These are phyloP conservation scores for Arthrobotrys sphaeroides DNA, from an alignment of 2,329 filamentous ascomycete genomes.

Conservation along the genomic window DNA sequence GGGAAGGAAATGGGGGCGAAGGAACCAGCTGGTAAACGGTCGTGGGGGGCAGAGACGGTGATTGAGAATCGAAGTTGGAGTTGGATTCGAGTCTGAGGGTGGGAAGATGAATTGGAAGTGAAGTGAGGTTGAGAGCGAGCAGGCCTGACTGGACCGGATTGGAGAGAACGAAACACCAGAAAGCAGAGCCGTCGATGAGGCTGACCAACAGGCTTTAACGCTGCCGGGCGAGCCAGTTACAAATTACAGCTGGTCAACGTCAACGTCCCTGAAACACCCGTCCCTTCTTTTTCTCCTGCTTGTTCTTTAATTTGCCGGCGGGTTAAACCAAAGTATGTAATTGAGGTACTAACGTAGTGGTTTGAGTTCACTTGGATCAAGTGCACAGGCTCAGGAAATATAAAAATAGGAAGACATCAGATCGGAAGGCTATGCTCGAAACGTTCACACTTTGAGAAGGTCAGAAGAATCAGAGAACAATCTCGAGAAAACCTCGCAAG, in stretches of 20 bases:
- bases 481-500: slow-evolving; percentile 25
- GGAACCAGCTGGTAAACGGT: background rate
- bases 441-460: slow-evolving; percentile 49
- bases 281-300: background rate
- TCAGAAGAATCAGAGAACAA: slow-evolving; percentile 21
- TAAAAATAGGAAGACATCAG: slow-evolving; percentile 15
- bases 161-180: slow-evolving; percentile 6
- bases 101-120: background rate
- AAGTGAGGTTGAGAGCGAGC: slow-evolving; percentile 22
- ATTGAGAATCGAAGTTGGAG: no score
- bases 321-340: background rate
- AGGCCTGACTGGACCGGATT: slow-evolving; percentile 37
- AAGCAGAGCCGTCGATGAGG: slow-evolving; percentile 33
- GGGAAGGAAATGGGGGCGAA: background rate
- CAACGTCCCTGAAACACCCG: slow-evolving; percentile 15
- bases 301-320: background rate
- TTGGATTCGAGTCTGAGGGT: no score
- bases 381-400: background rate
- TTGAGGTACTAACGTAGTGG: no score
- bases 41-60: background rate
- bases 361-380: no score
- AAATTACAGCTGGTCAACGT: slow-evolving; percentile 3
- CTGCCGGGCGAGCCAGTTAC: background rate
- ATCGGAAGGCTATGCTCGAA: slow-evolving; percentile 45
- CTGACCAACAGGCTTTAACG: slow-evolving; percentile 26